Percentiles rank a stretch among this genome's conserved stretches.
Conservation (phyloP, 1,284 basidiomycete genomes). For the Pascua guehoae region DNA sequence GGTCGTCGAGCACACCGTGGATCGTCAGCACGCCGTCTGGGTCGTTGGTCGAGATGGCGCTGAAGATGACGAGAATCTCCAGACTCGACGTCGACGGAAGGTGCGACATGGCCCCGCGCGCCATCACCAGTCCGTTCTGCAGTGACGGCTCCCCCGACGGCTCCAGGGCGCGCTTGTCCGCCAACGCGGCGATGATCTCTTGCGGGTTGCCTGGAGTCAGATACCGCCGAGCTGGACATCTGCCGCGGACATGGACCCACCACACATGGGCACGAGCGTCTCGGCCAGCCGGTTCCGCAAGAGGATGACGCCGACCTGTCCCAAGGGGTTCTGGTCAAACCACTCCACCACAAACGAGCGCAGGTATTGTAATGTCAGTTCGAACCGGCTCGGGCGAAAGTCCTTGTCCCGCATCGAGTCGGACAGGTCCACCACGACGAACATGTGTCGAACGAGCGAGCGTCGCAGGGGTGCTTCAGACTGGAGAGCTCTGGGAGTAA, state of each 20-base stretch:
- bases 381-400: slow-evolving; percentile 70
- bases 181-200: slow-evolving; percentile 79
- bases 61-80: slow-evolving; percentile 89
- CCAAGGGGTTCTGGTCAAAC: slow-evolving; percentile 99
- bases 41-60: slow-evolving; percentile 92
- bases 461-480: slow-evolving; percentile 81
- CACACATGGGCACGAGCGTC: slow-evolving; percentile 80
- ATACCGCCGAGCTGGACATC: no score
- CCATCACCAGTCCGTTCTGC: slow-evolving; percentile 97
- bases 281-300: slow-evolving; percentile 86
- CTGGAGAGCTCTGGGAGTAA: slow-evolving; percentile 53
- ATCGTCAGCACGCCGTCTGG: slow-evolving; percentile 75
- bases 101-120: slow-evolving; percentile 85
- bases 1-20: slow-evolving; percentile 80
- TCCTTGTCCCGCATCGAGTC: slow-evolving; percentile 91
- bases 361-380: slow-evolving; percentile 81
- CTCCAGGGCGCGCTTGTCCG: slow-evolving; percentile 82
- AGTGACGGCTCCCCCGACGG: slow-evolving; percentile 89
- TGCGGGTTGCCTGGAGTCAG: slow-evolving; percentile 75
- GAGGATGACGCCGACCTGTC: slow-evolving; percentile 90
- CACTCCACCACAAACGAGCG: slow-evolving; percentile 90
- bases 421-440: slow-evolving; percentile 86
- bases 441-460: slow-evolving; percentile 92
- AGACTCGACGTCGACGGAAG: slow-evolving; percentile 91
- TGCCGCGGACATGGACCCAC: slow-evolving; percentile 51